Evolutionary conservation across 148 eudicot genomes (phyloP), one percentile per base, ranked within the genome.

Genomic region (Drosera capensis): DNA sequence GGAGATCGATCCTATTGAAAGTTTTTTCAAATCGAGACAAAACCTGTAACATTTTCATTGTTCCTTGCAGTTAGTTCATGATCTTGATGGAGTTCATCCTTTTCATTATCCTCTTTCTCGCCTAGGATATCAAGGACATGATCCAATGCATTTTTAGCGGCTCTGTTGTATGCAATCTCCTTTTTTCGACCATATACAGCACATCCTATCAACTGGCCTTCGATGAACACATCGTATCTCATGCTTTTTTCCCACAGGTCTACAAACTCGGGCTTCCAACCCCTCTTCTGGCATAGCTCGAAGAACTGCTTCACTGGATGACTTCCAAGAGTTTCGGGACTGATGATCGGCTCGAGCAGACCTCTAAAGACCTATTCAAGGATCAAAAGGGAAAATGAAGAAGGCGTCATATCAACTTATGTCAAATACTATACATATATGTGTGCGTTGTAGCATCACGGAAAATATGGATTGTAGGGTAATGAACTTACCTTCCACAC

Each of bases 221-320:
- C 54, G 5, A 75, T 37, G 29, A 57, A 50, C 29, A 76, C 56
- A 51, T 71, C 64, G 14, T 55, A 58, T 14, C 58, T 31, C 4
- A 67, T 71, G 51, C 56, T 57, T 25, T 58, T 40, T 17, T 20
- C 29, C 78, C 82, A 71, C 1, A 37, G 39, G 39, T 72, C 78
- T 5, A 52, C 62, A n/a, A 68, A 21, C 35, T 52, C 50, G 20
- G 72, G 47, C 14, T 46, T 45, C 18, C 64, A 43, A 19, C 71
- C 51, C 18, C 53, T 51, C 57, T 72, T 76, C 51, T 76, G 82
- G 55, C 78, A 76, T 7, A 68, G 48, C 57, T 76, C 78, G 8
- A 50, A 55, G 1, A 76, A 59, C 59, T 65, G 60, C 46, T 35
- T 68, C 26, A 62, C 59, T 2, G 82, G 82, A 52, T 76, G 69